A percentile compares a stretch with the other conserved stretches of the same genome.
Conservation (phyloP, 2,329 filamentous ascomycete species). For the Trichoderma endophyticum region DNA sequence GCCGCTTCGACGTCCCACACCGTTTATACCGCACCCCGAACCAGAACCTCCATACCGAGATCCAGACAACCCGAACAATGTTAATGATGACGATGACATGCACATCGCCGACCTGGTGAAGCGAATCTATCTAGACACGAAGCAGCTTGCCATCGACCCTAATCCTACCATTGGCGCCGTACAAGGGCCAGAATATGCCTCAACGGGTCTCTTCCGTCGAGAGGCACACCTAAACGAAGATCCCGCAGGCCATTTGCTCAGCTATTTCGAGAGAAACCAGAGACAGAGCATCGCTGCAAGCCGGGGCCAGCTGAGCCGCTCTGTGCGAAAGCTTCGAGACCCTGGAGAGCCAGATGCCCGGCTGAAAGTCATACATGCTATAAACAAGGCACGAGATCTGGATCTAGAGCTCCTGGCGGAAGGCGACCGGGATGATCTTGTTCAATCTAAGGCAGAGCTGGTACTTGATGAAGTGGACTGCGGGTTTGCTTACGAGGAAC, state of each 20-base stretch:
- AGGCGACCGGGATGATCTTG: constrained; percentile 21
- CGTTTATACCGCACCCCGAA: constrained; percentile 50
- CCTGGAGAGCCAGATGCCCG: constrained; percentile 18
- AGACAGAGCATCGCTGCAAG: constrained; percentile 37
- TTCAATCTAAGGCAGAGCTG: constrained; percentile 29
- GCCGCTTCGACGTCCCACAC: constrained; percentile 43
- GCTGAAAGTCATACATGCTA: constrained; percentile 23
- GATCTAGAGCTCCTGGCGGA: constrained; percentile 24
- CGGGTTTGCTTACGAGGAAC: constrained; percentile 35
- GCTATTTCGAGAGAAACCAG: constrained; percentile 43
- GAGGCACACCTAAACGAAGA: constrained; percentile 50
- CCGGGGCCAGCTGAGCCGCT: constrained; percentile 25
- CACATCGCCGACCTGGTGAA: constrained; percentile 27
- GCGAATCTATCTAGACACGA: constrained; percentile 34
- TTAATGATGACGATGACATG: constrained; percentile 11
- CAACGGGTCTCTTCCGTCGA: constrained; percentile 43
- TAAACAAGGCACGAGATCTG: constrained; percentile 31
- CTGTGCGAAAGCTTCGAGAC: constrained; percentile 27
- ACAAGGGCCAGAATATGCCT: constrained; percentile 52
- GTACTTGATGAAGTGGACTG: constrained; percentile 33
- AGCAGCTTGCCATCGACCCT: constrained; percentile 41
- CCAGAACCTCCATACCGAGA: constrained; percentile 39
- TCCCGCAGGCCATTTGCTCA: constrained; percentile 42
- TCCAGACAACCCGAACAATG: constrained; percentile 19
- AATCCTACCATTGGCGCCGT: constrained; percentile 53